Evolutionary conservation across 2,329 filamentous ascomycete genomes (phyloP).

Genomic region (Xylariales sp.): DNA sequence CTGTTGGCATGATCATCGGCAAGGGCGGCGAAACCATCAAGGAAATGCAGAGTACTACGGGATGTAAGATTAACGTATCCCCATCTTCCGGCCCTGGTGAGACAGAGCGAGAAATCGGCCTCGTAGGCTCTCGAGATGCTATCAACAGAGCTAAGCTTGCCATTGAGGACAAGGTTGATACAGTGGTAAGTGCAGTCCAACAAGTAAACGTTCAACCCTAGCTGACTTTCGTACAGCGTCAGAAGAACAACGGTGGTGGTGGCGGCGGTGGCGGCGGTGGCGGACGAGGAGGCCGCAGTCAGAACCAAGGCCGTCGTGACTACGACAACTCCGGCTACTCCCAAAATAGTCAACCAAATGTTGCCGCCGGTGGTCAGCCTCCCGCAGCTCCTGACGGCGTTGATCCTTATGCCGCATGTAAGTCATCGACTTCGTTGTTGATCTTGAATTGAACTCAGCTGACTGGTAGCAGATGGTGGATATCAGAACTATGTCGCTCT

Average conservation of each 20-base stretch:
- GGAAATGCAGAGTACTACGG: constrained; percentile 82
- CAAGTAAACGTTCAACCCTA: too few relatives aligned
- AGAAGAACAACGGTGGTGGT: constrained; percentile 48
- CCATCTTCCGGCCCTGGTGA: constrained; percentile 74
- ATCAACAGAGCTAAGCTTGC: constrained; percentile 77
- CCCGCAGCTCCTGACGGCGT: constrained; percentile 43
- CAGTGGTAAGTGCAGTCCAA: constrained; percentile 65
- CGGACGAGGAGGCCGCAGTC: constrained; percentile 30
- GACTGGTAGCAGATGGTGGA: constrained; percentile 58
- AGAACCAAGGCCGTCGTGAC: constrained; percentile 41
- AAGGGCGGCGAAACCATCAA: constrained; percentile 93
- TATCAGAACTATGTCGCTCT: constrained; percentile 76
- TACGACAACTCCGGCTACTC: constrained; percentile 50
- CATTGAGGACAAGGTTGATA: constrained; percentile 89
- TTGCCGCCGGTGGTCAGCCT: constrained; percentile 32
- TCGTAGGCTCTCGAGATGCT: constrained; percentile 72
- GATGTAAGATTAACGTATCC: constrained; percentile 93
- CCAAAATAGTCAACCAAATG: constrained; percentile 39
- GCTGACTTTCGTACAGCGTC: constrained; percentile 41
- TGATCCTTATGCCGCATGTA: constrained; percentile 74
- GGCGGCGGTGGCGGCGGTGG: constrained; percentile 40
- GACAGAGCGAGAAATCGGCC: constrained; percentile 77
- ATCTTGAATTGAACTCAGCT: constrained; percentile 13
- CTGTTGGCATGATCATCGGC: constrained; percentile 94
- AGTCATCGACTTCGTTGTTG: constrained; percentile 26